Evolutionary conservation across 2,329 filamentous ascomycete species (phyloP), one percentile per base, ranked within the genome.

Genomic region (Monosporascus sp.): DNA sequence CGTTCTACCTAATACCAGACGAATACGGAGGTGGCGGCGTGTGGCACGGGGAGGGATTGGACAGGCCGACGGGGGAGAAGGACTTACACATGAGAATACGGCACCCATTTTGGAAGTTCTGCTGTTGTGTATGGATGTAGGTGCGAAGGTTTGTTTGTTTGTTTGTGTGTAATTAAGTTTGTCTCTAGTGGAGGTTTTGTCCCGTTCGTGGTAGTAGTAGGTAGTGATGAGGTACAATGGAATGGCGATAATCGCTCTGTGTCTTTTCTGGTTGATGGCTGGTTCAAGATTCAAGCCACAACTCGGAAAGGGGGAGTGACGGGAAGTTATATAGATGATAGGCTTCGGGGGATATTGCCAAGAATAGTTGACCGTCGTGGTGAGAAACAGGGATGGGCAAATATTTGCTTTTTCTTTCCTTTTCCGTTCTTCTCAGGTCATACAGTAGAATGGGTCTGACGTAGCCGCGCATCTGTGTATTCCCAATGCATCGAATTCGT

Each of bases 21-120:
- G n/a, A 28, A 28, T 4, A 9, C 9, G 28, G 8, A 28, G 8
- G 28, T 7, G 28, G 28, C 28, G 28, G 3, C 8, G 28, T 11
- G 28, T 11, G 8, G 3, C 9, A 1, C 28, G 7, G 28, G 28
- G 28, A 28, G 8, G 9, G 28, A 28, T 28, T 28, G 3, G 9
- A 11, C 8, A 1, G 28, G 8, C 28, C 3, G 8, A 3, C 28
- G 28, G 9, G 28, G 45, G 43, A 24, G 37, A 50, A 37, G 22
- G 50, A 81, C 88, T 66, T 89, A 93, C 89, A 69, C 89, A 92
- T 70, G 88, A 92, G 61, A 91, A 78, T 66, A 94, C 85, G 72
- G 87, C 88, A 75, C 89, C 89, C 89, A 94, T 93, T 62, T 71
- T 85, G 72, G 65, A 51, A 56, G 62, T 64, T 56, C 48, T 53